Base-by-base conservation (phyloP, 441 rosid genomes). In the Iberis amara region DNA sequence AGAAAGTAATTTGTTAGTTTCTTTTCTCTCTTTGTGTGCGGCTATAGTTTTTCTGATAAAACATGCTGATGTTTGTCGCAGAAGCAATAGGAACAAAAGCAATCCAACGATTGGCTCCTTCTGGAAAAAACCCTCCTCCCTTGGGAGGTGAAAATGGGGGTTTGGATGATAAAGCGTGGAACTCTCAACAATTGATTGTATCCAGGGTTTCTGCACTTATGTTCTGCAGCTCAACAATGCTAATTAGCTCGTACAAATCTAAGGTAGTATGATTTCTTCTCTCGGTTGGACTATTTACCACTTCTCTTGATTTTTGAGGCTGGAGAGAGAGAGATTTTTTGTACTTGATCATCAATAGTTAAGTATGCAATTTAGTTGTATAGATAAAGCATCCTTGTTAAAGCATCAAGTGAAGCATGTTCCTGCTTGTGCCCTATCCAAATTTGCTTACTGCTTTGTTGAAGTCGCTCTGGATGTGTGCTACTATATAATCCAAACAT, bases 121-220 rank as follows among this genome's bases (percentile, higher is more conserved):
- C 85, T 1, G 95, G 95, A 55, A 78, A 79, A 68, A 79, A 69
- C 39, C 57, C 80, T 14, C 96, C 95, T 61, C 71, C 82, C 11
- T 67, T 90, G 61, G 86, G 91, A 68, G 83, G 80, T 47, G 67
- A 76, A 57, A 71, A 61, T 47, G 79, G 72, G 8, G 57, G 62
- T 32, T 65, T 68, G 43, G 79, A 55, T 15, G 74, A 70, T 52
- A 65, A 70, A 57, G 41, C 61, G 35, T 72, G 68, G 76, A 72
- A 76, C 72, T 71, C 80, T 9, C 77, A 76, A 68, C 63, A 69
- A 39, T 42, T 78, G 56, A 57, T 68, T 45, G 67, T 62, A 30
- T 70, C 82, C 14, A 62, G 74, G 53, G 70, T 79, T 52, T 76
- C 74, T 40, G 50, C 75, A 45, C 69, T 91, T 69, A 75, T 91